Base-by-base conservation (phyloP, 129 eudicot species). In the Heracleum sosnowskyi region DNA sequence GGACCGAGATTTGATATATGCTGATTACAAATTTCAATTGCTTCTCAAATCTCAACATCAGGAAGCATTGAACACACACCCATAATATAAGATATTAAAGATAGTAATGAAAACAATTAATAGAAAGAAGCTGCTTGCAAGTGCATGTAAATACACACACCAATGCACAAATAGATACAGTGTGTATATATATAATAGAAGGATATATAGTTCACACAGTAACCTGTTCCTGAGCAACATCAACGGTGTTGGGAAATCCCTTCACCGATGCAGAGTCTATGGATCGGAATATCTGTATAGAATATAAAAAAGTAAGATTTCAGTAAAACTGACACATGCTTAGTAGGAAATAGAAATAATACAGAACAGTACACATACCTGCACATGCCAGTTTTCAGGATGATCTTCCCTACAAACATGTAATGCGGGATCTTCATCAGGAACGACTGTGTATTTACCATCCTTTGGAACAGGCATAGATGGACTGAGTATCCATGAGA, bases 401-500 rank as follows among this genome's bases (percentile, higher is more conserved):
- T 87, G 36, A 41, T 88, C 89, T 83, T 91, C 98, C 68, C 57
- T 66, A 13, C 81, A 83, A 82, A 95, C 94, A 88, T 89, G 76
- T 69, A 95, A 83, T 73, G 66, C 73, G 63, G 96, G 98, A 72
- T 95, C 98, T 4, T 91, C 98, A 73, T 84, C 87, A n/a, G 92
- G 96, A 85, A 84, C 83, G 24, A 81, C 62, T 15, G 80, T 88
- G 80, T 84, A 77, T 46, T 85, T 82, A 73, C 84, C 87, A 36
- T 82, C 85, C 76, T 87, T 85, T 7, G 87, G 78, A 75, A 80
- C 81, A 76, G 87, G 33, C 76, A 55, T 28, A 26, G 83, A 73
- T 66, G 98, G 98, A 69, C 98, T 95, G 35, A 91, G 86, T 46
- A 95, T 95, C 98, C 98, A 95, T n/a, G 98, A 95, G 63, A 95